A percentile compares a stretch with the other conserved stretches of the same genome.
Conservation (phyloP, 1,284 basidiomycete species). For the Ceratobasidium sp. region DNA sequence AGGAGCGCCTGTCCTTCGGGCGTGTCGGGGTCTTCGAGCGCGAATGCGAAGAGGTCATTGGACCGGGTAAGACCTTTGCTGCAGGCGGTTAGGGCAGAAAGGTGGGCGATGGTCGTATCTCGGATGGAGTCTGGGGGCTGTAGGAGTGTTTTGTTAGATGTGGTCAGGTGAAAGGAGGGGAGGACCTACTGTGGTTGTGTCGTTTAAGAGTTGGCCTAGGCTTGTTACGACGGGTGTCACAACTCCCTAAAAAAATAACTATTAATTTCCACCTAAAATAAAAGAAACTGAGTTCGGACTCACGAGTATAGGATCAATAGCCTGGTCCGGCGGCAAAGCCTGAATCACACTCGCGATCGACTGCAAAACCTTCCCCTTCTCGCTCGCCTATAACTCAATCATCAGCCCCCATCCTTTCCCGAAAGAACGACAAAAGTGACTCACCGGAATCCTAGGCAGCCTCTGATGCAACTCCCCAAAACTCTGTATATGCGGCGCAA, state of each 20-base stretch:
- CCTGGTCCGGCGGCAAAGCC: constrained; percentile 79
- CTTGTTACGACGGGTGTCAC: constrained; percentile 78
- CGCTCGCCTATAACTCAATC: constrained; percentile 69
- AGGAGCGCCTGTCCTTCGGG: constrained; percentile 61
- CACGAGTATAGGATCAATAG: constrained; percentile 81
- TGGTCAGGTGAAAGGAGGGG: neutral
- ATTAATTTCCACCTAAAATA: constrained; percentile 1
- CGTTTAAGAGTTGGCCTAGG: constrained; percentile 68
- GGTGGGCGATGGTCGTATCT: constrained; percentile 67
- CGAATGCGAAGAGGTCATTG: constrained; percentile 69
- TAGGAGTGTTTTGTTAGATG: constrained; percentile 9
- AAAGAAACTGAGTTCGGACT: constrained; percentile 37
- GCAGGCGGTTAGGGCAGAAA: constrained; percentile 82
- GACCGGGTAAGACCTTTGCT: constrained; percentile 84
- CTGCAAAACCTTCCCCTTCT: constrained; percentile 88
- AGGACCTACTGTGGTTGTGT: constrained; percentile 61
- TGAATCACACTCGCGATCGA: constrained; percentile 91
- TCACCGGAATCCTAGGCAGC: constrained; percentile 75
- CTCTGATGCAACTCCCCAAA: constrained; percentile 85
- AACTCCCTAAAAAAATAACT: constrained; percentile 65
- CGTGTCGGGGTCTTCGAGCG: constrained; percentile 65
- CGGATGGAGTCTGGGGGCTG: constrained; percentile 77
- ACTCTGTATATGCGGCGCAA: constrained; percentile 82
- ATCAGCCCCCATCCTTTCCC: neutral
- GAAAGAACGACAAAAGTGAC: constrained; percentile 49